Conservation (phyloP, 345 rosid species). For the Linum lewisii region DNA sequence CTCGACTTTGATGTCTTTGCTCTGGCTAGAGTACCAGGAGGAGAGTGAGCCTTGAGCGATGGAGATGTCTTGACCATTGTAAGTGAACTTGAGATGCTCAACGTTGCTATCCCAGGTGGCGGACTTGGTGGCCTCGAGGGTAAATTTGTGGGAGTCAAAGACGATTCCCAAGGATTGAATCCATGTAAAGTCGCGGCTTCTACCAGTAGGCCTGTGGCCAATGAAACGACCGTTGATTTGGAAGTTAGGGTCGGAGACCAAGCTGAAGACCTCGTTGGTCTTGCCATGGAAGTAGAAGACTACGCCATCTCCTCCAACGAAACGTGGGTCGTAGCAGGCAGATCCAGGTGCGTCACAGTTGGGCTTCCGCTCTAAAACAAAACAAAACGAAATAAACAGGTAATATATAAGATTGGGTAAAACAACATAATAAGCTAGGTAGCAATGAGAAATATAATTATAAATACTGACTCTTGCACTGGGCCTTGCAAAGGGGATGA, state of each 20-base stretch:
- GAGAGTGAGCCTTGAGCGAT: constrained; percentile 10
- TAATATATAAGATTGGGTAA: too few relatives aligned
- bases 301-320: constrained; percentile 47
- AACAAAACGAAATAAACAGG: background rate
- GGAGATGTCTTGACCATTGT: constrained; percentile 7
- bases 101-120: constrained; percentile 14
- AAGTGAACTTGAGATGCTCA: constrained; percentile 16
- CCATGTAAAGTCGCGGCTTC: constrained; percentile 49
- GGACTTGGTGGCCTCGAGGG: constrained; percentile 15
- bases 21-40: constrained; percentile 13
- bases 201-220: constrained; percentile 38
- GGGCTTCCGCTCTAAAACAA: constrained; percentile 24
- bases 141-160: constrained; percentile 17
- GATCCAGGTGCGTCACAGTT: constrained; percentile 47
- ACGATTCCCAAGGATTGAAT: constrained; percentile 44
- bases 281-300: constrained; percentile 59
- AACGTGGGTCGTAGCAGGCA: constrained; percentile 47
- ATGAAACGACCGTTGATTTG: constrained; percentile 48
- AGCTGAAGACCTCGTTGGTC: constrained; percentile 38
- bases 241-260: constrained; percentile 42
- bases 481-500: constrained; percentile 23
- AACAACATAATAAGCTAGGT: too few relatives aligned
- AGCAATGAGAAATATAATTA: too few relatives aligned
- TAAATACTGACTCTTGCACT: constrained; percentile 22
- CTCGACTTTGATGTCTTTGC: constrained; percentile 17